phyloP scores from a whole-genome alignment of 1,284 basidiomycete genomes.

The Ganoderma leucocontextum region DNA sequence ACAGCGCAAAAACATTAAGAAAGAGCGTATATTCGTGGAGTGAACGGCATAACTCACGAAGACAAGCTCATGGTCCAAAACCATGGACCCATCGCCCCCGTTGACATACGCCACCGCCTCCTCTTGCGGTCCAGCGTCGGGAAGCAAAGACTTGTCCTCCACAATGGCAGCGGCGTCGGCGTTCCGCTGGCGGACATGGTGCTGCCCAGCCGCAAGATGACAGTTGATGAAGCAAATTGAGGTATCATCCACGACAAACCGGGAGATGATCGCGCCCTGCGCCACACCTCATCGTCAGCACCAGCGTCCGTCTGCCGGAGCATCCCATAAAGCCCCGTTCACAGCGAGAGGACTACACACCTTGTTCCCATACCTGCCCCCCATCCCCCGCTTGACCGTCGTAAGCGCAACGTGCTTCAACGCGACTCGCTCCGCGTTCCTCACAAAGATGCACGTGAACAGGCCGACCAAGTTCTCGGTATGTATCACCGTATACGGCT shows the following conservation, averaged over 20 bases:
- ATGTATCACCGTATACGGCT: slow-evolving; percentile 81
- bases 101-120: slow-evolving; percentile 77
- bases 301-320: neutral
- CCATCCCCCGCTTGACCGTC: slow-evolving; percentile 91
- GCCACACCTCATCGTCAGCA: too few relatives aligned
- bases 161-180: slow-evolving; percentile 87
- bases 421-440: slow-evolving; percentile 61
- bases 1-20: slow-evolving; percentile 6
- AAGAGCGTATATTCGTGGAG: neutral
- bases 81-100: slow-evolving; percentile 94
- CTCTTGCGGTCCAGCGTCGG: slow-evolving; percentile 44
- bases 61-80: slow-evolving; percentile 94
- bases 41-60: slow-evolving; percentile 65
- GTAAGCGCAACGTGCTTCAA: slow-evolving; percentile 80
- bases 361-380: slow-evolving; percentile 95
- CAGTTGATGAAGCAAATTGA: slow-evolving; percentile 96
- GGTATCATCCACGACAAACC: slow-evolving; percentile 92
- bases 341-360: slow-evolving; percentile 50
- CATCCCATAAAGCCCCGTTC: neutral
- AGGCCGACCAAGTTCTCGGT: slow-evolving; percentile 93
- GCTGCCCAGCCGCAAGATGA: slow-evolving; percentile 95
- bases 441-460: slow-evolving; percentile 90
- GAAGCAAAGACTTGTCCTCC: slow-evolving; percentile 82
- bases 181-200: slow-evolving; percentile 84
- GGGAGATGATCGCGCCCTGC: slow-evolving; percentile 89